Conservation (phyloP, 768 basidiomycete species). For the Termitomyces sp. region DNA sequence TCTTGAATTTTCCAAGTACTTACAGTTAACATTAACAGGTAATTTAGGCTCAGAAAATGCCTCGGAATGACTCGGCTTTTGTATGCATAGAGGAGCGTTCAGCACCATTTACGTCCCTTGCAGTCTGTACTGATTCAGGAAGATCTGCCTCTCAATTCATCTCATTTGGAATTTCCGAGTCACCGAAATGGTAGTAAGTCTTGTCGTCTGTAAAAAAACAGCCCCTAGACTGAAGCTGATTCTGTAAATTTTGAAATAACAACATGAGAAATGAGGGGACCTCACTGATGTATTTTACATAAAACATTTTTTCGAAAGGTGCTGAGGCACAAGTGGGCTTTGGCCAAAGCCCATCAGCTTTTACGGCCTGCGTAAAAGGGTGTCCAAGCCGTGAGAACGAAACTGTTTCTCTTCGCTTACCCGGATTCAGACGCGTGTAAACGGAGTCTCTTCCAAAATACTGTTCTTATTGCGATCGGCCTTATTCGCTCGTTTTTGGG, state of each 20-base stretch:
- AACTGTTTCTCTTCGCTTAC: background rate
- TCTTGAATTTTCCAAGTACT: too few relatives aligned
- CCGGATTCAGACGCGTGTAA: too few relatives aligned
- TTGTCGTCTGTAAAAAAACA: background rate
- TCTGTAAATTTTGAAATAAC: background rate
- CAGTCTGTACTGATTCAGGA: too few relatives aligned
- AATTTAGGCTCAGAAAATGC: background rate
- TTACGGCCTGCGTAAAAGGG: background rate
- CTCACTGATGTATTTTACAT: background rate
- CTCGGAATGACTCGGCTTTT: too few relatives aligned
- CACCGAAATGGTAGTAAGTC: background rate
- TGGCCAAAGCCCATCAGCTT: background rate
- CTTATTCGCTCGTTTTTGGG: background rate
- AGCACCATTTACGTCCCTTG: background rate
- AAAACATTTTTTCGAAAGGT: background rate
- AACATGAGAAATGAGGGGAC: background rate
- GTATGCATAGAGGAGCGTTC: too few relatives aligned
- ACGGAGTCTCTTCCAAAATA: background rate
- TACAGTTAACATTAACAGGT: too few relatives aligned
- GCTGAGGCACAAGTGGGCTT: background rate
- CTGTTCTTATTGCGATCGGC: background rate
- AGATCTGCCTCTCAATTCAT: background rate
- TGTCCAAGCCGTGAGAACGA: slow-evolving; percentile 5
- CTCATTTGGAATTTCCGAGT: background rate
- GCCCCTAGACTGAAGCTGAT: background rate